Base-by-base conservation (phyloP, 2,329 filamentous ascomycete species). In the Xylariaceae sp. region DNA sequence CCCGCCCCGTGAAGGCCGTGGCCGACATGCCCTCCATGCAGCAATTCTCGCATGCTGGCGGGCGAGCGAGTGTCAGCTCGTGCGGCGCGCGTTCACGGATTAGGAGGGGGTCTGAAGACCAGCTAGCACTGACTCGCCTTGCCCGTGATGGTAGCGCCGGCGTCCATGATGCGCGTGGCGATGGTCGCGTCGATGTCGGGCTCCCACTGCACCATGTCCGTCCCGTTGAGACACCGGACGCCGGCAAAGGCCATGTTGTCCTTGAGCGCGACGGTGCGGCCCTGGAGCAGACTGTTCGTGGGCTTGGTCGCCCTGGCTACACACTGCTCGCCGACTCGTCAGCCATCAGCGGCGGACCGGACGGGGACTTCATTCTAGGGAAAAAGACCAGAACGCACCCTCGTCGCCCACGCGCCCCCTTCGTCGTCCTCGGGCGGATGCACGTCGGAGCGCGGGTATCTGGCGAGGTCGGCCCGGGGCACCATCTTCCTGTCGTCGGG, bases 231-330 rank as follows among this genome's bases (percentile, higher is more conserved):
- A n/a, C 62, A 55, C 9, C 64, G 63, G 18, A 69, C 53, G 5
- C 59, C 61, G 0, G 57, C 61, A 2, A 71, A 55, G 5, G 59
- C 58, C 9, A 70, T 60, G 38, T 68, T 69, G 46, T 69, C 67
- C 42, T 70, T 71, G 33, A 70, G 46, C 4, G 56, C 62, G 8
- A 69, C 52, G 23, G 52, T 65, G 43, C 61, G 60, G 22, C 60
- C 59, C 5, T 55, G 38, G 5, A 70, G 53, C 16, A 50, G 33
- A 21, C 39, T 41, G 31, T 33, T 47, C 5, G 37, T 44, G 3
- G 49, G 48, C 5, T 18, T 38, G 5, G 32, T 46, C 23, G 45
- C 49, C 43, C 38, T 47, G 9, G 37, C 45, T 13, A 40, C 49
- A 6, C 47, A 47, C 49, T n/a, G n/a, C n/a, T n/a, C n/a, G n/a